A percentile compares a stretch with the other conserved stretches of the same genome.
Conservation (phyloP, 2,329 filamentous ascomycete species). For the Biscogniauxia marginata region DNA sequence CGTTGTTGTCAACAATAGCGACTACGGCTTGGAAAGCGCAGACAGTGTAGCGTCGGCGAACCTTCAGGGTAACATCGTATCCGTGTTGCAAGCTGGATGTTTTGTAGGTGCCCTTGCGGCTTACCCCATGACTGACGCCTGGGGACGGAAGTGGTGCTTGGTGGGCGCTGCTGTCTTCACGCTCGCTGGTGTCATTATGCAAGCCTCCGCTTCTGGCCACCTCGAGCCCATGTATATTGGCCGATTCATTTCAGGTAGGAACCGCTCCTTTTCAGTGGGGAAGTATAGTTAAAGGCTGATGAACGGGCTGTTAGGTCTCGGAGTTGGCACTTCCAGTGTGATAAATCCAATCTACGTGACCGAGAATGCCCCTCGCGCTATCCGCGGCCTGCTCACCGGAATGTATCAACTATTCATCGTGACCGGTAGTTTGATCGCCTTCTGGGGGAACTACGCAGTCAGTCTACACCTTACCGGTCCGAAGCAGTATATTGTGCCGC, state of each 20-base stretch:
- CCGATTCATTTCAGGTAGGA: constrained; percentile 47
- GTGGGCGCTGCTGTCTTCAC: constrained; percentile 54
- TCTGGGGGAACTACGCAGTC: constrained; percentile 52
- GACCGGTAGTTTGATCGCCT: constrained; percentile 42
- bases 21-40: constrained; percentile 49
- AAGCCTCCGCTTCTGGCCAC: constrained; percentile 55
- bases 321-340: constrained; percentile 42
- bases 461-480: constrained; percentile 34
- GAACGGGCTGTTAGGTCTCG: constrained; percentile 30
- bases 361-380: constrained; percentile 44
- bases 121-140: constrained; percentile 50
- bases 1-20: constrained; percentile 33
- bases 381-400: constrained; percentile 43
- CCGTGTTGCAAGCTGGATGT: constrained; percentile 47
- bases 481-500: constrained; percentile 54
- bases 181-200: constrained; percentile 59
- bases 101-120: constrained; percentile 43
- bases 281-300: not conserved
- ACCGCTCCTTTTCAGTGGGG: not conserved
- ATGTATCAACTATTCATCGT: constrained; percentile 48
- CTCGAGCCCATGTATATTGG: constrained; percentile 62
- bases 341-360: constrained; percentile 46
- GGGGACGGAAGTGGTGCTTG: constrained; percentile 54
- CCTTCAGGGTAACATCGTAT: constrained; percentile 64
- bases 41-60: constrained; percentile 47